These are phyloP conservation scores for Auricularia sp. DNA, from an alignment of 768 basidiomycete genomes.

Conservation along the genomic window DNA sequence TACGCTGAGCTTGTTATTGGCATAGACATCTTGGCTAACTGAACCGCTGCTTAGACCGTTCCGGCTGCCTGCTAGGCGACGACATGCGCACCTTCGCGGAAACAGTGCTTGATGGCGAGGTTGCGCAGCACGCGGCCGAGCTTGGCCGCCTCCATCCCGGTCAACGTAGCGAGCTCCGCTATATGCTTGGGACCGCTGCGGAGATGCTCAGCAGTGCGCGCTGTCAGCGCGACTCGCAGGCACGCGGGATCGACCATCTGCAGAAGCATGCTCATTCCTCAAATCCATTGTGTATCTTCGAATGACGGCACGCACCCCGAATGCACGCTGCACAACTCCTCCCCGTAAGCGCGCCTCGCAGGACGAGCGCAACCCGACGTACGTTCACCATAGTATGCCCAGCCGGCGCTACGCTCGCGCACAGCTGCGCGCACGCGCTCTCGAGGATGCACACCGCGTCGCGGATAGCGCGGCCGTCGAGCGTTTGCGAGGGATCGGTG, in stretches of 20 bases:
- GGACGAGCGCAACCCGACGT: constrained; percentile 3
- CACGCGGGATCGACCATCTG: background rate
- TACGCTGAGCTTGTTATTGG: constrained; percentile 26
- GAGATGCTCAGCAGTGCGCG: background rate
- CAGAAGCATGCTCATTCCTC: background rate
- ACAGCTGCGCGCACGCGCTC: constrained; percentile 27
- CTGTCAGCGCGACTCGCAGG: background rate
- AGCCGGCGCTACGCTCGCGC: constrained; percentile 26
- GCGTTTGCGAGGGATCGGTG: constrained; percentile 6
- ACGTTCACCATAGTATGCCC: constrained; percentile 24
- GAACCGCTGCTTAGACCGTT: background rate
- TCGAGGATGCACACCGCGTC: constrained; percentile 19
- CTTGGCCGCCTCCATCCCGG: constrained; percentile 26
- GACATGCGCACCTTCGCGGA: constrained; percentile 24
- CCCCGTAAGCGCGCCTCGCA: too few species aligned
- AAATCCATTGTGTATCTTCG: too few species aligned
- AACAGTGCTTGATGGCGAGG: constrained; percentile 32
- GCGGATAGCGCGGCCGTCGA: background rate
- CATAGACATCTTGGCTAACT: constrained; percentile 23
- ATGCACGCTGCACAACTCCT: too few species aligned
- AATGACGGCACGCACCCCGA: too few species aligned
- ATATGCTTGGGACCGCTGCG: constrained; percentile 13
- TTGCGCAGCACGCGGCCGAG: constrained; percentile 29
- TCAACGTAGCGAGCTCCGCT: constrained; percentile 19
- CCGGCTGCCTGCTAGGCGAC: too few species aligned